Conservation (phyloP, 495 filamentous ascomycete species). For the Penicillium canescens region DNA sequence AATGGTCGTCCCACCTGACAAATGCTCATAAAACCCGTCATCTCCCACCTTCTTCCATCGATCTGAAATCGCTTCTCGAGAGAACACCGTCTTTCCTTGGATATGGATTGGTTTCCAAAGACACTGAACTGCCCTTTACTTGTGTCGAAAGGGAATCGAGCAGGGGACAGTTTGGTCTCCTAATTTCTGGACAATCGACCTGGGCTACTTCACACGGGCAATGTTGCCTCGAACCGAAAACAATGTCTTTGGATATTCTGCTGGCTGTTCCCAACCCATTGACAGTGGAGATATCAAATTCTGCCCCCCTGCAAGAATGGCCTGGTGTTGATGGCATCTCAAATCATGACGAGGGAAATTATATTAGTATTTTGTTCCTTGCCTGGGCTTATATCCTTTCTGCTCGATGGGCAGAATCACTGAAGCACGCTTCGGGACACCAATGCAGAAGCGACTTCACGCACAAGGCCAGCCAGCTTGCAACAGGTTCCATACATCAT, state of each 20-base stretch:
- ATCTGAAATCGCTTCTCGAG: neutral
- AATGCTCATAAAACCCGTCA: neutral
- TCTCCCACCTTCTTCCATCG: neutral
- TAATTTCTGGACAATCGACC: neutral
- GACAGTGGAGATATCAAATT: neutral
- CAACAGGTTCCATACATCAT: neutral
- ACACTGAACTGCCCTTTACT: neutral
- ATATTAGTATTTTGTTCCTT: neutral
- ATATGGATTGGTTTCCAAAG: neutral
- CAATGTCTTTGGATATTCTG: neutral
- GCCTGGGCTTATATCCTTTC: neutral
- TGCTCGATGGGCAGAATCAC: neutral
- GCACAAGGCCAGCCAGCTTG: neutral
- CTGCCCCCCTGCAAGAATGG: neutral
- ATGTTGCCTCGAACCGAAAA: neutral
- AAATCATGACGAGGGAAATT: neutral
- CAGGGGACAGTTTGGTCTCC: neutral
- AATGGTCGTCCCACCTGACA: neutral
- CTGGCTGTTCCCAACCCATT: neutral
- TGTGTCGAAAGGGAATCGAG: neutral
- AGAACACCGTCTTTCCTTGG: neutral
- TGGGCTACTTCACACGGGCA: neutral
- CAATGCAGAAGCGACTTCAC: neutral
- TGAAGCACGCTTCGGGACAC: neutral
- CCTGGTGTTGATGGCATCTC: neutral